These are phyloP conservation scores for Zygotorulaspora sp. DNA, from an alignment of 805 yeast genomes.

Conservation along the genomic window DNA sequence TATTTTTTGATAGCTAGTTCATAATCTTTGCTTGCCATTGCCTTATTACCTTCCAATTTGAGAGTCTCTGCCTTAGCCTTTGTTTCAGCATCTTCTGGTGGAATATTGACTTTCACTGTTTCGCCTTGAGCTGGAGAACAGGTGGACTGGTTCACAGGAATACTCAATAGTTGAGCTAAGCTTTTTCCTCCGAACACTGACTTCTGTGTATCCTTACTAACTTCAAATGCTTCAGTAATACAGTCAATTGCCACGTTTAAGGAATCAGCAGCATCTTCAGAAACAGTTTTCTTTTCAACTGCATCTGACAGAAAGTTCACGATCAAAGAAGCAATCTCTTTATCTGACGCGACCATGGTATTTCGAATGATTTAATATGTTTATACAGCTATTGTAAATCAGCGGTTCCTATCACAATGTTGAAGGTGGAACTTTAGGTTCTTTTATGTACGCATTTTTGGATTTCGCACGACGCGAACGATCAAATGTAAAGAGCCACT, in stretches of 20 bases:
- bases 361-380: too few relatives aligned
- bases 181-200: slow-evolving; percentile 45
- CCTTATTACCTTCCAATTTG: slow-evolving; percentile 84
- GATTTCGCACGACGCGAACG: neutral
- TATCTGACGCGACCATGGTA: slow-evolving; percentile 45
- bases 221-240: slow-evolving; percentile 78
- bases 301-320: slow-evolving; percentile 63
- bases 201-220: slow-evolving; percentile 48
- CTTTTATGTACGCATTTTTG: neutral
- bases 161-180: slow-evolving; percentile 43
- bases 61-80: slow-evolving; percentile 75
- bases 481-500: neutral
- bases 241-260: slow-evolving; percentile 92
- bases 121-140: slow-evolving; percentile 18
- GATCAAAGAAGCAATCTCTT: slow-evolving; percentile 68
- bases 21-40: slow-evolving; percentile 74
- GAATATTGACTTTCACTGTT: slow-evolving; percentile 41
- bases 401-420: too few relatives aligned
- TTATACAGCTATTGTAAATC: too few relatives aligned
- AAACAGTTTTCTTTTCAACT: slow-evolving; percentile 55
- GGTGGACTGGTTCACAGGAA: slow-evolving; percentile 27
- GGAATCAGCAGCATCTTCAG: slow-evolving; percentile 80
- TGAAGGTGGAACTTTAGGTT: too few relatives aligned
- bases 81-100: slow-evolving; percentile 45
- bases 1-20: slow-evolving; percentile 69